Evolutionary conservation across 805 yeast species (phyloP), one percentile per base, ranked within the genome.

Genomic region (Helenozyma baotianmanensis): DNA sequence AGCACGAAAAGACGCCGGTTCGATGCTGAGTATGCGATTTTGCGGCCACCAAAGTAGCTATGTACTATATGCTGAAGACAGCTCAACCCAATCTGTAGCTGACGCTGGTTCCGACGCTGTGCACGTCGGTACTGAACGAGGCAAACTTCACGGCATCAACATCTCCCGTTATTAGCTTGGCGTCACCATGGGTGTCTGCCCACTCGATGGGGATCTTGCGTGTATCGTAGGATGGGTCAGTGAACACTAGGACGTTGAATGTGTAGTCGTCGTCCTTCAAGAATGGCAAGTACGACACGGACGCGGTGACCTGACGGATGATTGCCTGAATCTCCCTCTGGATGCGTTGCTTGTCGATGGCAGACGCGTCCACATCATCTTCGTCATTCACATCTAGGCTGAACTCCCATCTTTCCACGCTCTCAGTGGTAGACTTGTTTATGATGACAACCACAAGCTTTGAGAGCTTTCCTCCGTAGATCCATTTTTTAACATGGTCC

Each of bases 391-490:
- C 59, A 21, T 76, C 74, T 6, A 87, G 62, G 42, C 76, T 74
- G 50, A 89, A 89, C 50, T 85, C 85, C 97, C 97, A 89, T 33
- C 86, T 62, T 54, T 89, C 97, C 2, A 80, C 79, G 2, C 70
- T 73, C 21, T 82, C 87, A 0, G 77, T 78, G 0, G 78, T 67
- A 25, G 76, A 78, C 44, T 80, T 80, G 18, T 80, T 72, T 2
- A 87, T 62, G n/a, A 88, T 78, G 8, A 78, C 89, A 22, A 90
- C 66, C 2, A 84, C 80, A 24, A 89, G 58, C 43, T 77, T 75
- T 15, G 79, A 71, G 21, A 90, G 76, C 37, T 75, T 73, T 9
- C 82, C 84, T 1, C 79, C 76, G 30, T 74, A 68, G 2, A 88
- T 70, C 96, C 96, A 87, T 43, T 65, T 71, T 50, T 54, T 63